A percentile compares a stretch with the other conserved stretches of the same genome.
phyloP scores from a whole-genome alignment of 768 basidiomycete genomes.

The Ramaria sp. region DNA sequence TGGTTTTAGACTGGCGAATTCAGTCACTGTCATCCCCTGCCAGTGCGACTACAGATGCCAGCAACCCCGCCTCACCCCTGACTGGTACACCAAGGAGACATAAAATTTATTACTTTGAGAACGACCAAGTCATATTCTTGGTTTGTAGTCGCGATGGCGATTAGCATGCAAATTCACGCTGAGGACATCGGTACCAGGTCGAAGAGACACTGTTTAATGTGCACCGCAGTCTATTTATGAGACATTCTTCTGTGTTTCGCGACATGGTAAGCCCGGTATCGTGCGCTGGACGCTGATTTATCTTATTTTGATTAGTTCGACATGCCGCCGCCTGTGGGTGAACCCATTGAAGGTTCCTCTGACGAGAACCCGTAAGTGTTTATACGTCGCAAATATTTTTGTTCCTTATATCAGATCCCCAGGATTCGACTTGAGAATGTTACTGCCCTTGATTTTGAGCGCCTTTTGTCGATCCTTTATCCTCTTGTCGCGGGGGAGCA shows the following conservation, averaged over 20 bases:
- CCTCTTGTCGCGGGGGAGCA: constrained; percentile 16
- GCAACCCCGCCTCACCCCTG: constrained; percentile 1
- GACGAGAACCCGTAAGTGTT: constrained; percentile 17
- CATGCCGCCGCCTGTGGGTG: constrained; percentile 6
- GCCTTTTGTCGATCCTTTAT: constrained; percentile 25
- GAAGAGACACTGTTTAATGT: constrained; percentile 29
- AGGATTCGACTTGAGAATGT: constrained; percentile 18
- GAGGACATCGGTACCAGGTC: constrained; percentile 18
- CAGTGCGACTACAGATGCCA: neutral
- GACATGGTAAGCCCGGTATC: constrained; percentile 16
- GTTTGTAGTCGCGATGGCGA: neutral
- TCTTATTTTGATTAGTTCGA: constrained; percentile 8
- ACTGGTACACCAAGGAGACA: constrained; percentile 1
- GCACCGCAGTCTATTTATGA: constrained; percentile 28
- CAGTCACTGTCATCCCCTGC: neutral
- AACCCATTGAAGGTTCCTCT: constrained; percentile 13
- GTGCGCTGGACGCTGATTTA: neutral
- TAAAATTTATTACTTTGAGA: constrained; percentile 7
- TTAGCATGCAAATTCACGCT: neutral
- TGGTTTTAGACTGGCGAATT: neutral
- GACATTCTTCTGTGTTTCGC: constrained; percentile 29
- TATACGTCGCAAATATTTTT: neutral
- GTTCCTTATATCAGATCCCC: neutral
- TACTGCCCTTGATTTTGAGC: constrained; percentile 23
- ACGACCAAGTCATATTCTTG: constrained; percentile 9